Evolutionary conservation across 2,329 filamentous ascomycete genomes (phyloP), one percentile per base, ranked within the genome.

Genomic region (Ophiostoma himal-ulmi): DNA sequence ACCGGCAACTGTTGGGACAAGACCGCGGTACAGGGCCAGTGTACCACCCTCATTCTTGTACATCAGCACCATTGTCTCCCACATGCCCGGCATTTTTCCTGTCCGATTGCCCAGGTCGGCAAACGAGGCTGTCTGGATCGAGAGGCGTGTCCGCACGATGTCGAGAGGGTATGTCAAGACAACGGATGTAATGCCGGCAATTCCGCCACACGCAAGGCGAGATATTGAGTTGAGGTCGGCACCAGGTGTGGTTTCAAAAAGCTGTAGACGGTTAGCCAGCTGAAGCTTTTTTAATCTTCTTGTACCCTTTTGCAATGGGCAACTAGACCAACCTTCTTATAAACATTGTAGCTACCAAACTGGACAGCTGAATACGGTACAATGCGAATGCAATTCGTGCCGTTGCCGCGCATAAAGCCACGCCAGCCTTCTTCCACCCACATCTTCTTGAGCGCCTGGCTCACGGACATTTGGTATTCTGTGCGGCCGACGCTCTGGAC

Each of bases 341-440:
- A 99, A 75, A 98, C 88, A 79, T 96, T 98, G 83, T 98, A 99
- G 78, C 93, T 96, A 75, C 94, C 94, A 80, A 99, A 99, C 78
- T 99, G 95, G 57, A 98, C 95, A 13, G 95, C 95, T 68, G 94
- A 98, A 80, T 99, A 99, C 5, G 95, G 95, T 69, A 99, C 93
- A 75, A 99, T 99, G 73, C 95, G 92, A 76, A 99, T 92, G 84
- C 95, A 99, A 80, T 99, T 99, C 72, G 94, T 97, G 73, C 95
- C 95, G 79, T 99, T 99, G 69, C 95, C 95, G 75, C 93, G 89
- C 94, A 99, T 96, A 80, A 98, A 96, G 0, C 95, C 95, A 79
- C 89, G 89, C 93, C 94, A 98, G 70, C 95, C 95, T 81, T 99
- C 95, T 78, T 99, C 95, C 75, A 85, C 89, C 89, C 94, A 97